Evolutionary conservation across 257 asterid species (phyloP), one percentile per base, ranked within the genome.

Genomic region (Solanum phureja): DNA sequence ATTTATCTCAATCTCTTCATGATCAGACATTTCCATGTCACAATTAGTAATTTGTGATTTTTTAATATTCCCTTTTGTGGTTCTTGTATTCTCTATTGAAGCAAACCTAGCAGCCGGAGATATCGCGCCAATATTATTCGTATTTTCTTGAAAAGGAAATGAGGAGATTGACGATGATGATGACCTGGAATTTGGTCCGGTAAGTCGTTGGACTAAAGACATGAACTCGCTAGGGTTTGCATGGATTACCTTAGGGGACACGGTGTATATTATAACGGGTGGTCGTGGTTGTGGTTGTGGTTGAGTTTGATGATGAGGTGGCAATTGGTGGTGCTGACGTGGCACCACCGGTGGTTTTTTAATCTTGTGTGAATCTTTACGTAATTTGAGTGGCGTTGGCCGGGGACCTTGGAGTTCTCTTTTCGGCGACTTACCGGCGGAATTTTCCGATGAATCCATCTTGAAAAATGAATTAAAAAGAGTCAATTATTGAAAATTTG

Each of bases 141-240:
- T 46, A 29, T 49, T 42, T 49, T 42, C 64, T 69, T 6, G 64
- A 93, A 23, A 37, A 35, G 33, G 35, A 64, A 79, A 35, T 31
- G 93, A 68, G 0, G 92, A 62, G 73, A 91, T 31, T 44, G 71
- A 69, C 0, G 90, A 13, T 81, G 95, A 83, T 86, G 95, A 81
- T 86, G 75, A 92, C 0, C 93, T 46, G 3, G 85, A 81, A 29
- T 81, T 49, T 46, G 42, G 93, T n/a, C 99, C 98, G 49, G 99
- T 97, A 87, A 97, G 89, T 4, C 98, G 96, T 75, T 95, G 99
- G 27, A 97, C 99, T 21, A 97, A 87, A n/a, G 98, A 90, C 99
- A 95, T 97, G 96, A 97, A 97, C 92, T 97, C 99, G 6, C 91
- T 95, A 87, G 99, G 99, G 93, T 95, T 93, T 90, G 99, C 96